Evolutionary conservation across 2,329 filamentous ascomycete genomes (phyloP), one percentile per base, ranked within the genome.

Genomic region (Dactylellina cionopaga): DNA sequence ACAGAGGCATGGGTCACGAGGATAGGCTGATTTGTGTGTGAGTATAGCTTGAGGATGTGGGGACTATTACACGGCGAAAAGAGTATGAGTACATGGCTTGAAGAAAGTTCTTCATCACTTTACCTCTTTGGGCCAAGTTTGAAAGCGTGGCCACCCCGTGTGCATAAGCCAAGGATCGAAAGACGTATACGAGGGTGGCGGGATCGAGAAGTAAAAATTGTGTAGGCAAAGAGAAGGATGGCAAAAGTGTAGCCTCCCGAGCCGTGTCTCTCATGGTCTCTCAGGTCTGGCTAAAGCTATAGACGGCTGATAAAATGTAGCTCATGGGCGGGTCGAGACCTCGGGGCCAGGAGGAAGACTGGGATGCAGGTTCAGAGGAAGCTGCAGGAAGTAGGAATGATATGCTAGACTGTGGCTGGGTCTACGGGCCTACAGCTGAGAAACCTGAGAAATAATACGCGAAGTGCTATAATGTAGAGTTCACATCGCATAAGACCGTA

Each of bases 241-340:
- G 49, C 29, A 51, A 66, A 66, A 24, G 52, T 39, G 33, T 55
- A 54, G 35, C 51, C 54, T 58, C 63, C 63, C 63, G 63, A 68
- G 63, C 63, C 63, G 54, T 68, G 54, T 68, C 54, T 68, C 35
- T 58, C 54, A 29, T 6, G 11, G 54, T n/a, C n/a, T n/a, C n/a
- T n/a, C 24, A 25, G 19, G 37, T 68, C 44, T 59, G 46, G 54
- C 54, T 58, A 60, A 46, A 59, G 35, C 54, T 22, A 22, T 68
- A 68, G 63, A 68, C 63, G 63, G 63, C 63, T 68, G 63, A 54
- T 68, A 68, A 58, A 65, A 47, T 22, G 24, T 35, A 66, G 35
- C 31, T 58, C 62, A 27, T 51, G 31, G 27, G 54, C 54, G 35
- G 44, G 44, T 66, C 43, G 25, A 39, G 52, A 51, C 29, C 63